A percentile compares a stretch with the other conserved stretches of the same genome.
phyloP scores from a whole-genome alignment of 768 basidiomycete species.

The Mrakia gelida region DNA sequence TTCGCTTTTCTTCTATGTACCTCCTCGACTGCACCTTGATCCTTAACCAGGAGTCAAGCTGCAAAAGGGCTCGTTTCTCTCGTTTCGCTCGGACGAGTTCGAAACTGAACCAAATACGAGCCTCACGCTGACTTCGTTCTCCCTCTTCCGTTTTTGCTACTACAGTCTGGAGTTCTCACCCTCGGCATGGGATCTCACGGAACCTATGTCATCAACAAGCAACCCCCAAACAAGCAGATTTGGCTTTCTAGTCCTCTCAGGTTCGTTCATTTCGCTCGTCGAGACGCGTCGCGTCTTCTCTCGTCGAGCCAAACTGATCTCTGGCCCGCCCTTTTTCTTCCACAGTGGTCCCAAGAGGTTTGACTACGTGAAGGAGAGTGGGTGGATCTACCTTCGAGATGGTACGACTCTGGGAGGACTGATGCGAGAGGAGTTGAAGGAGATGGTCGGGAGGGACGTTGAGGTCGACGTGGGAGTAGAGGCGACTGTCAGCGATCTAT shows the following conservation, averaged over 20 bases:
- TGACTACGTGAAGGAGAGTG: constrained; percentile 59
- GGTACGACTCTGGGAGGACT: constrained; percentile 15
- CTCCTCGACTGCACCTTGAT: neutral
- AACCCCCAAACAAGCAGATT: constrained; percentile 94
- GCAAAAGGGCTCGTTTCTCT: constrained; percentile 22
- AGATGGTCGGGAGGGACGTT: constrained; percentile 43
- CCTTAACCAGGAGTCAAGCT: constrained; percentile 14
- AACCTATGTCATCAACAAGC: constrained; percentile 95
- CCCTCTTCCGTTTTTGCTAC: neutral
- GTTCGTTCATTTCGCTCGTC: neutral
- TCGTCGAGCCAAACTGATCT: neutral
- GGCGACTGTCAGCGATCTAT: neutral
- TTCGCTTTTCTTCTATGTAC: neutral
- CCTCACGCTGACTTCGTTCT: neutral
- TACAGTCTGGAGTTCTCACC: constrained; percentile 87
- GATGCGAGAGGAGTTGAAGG: constrained; percentile 55
- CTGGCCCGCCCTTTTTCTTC: neutral
- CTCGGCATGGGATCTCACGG: constrained; percentile 66
- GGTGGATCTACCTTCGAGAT: constrained; percentile 77
- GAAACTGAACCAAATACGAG: neutral
- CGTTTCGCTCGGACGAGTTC: neutral
- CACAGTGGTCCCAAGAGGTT: constrained; percentile 86
- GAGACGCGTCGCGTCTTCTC: constrained; percentile 4
- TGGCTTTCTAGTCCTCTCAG: constrained; percentile 78
- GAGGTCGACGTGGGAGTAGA: constrained; percentile 16